Evolutionary conservation across 2,329 filamentous ascomycete species (phyloP).

Genomic region (Sporothrix euskadiensis): DNA sequence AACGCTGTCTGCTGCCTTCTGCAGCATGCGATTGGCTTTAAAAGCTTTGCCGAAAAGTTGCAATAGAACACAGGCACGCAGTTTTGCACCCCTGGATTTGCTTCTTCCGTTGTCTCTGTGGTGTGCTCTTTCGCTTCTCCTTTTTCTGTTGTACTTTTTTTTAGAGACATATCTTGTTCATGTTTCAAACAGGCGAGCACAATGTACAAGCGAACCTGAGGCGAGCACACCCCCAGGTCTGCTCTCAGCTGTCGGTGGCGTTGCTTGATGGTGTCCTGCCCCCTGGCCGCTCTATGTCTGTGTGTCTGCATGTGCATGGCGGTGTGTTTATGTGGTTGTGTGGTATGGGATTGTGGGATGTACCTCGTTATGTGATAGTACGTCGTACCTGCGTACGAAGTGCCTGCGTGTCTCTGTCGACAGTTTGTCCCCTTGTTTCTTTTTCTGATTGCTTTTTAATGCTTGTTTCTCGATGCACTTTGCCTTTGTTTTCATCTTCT

Average conservation of each 20-base stretch:
- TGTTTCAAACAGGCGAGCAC: not conserved
- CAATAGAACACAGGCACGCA: not conserved
- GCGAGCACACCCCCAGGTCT: not conserved
- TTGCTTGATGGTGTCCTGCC: not conserved
- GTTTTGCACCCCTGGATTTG: not conserved
- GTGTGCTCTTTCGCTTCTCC: not conserved
- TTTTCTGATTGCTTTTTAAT: not conserved
- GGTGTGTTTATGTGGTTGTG: not conserved
- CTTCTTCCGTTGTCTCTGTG: not conserved
- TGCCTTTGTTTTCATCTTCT: not conserved
- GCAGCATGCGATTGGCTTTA: not conserved
- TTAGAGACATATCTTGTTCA: not conserved
- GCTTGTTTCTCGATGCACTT: too few relatives aligned
- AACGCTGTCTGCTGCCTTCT: not conserved
- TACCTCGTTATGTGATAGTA: not conserved
- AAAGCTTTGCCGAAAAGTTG: too few relatives aligned
- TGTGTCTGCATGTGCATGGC: not conserved
- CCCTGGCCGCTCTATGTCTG: not conserved
- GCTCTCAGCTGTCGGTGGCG: not conserved
- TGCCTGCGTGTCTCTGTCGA: not conserved
- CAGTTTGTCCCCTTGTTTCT: not conserved
- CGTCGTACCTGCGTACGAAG: not conserved
- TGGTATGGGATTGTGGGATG: not conserved
- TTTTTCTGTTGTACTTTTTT: not conserved
- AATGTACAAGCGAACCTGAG: not conserved